These are phyloP conservation scores for Lipomyces yamadae DNA, from an alignment of 805 yeast species.

Conservation along the genomic window DNA sequence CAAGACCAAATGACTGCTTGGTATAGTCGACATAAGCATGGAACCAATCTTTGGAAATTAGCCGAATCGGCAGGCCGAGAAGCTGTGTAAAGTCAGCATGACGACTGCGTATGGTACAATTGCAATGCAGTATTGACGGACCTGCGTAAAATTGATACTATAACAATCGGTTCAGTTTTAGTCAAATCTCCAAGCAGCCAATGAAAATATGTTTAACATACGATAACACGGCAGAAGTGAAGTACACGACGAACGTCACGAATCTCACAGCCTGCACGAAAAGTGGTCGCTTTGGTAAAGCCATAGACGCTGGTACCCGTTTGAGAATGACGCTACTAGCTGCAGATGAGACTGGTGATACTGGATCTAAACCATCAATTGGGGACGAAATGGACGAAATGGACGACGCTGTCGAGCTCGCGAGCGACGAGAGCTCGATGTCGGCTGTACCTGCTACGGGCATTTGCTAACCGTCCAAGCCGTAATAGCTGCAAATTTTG, in stretches of 20 bases:
- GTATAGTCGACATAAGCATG: constrained; percentile 45
- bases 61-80: constrained; percentile 43
- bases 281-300: constrained; percentile 24
- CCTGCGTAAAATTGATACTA: constrained; percentile 35
- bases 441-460: constrained; percentile 15
- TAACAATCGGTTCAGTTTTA: background rate
- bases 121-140: constrained; percentile 1
- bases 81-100: constrained; percentile 19
- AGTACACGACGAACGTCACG: constrained; percentile 24
- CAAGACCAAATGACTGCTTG: constrained; percentile 44
- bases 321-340: constrained; percentile 15
- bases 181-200: background rate
- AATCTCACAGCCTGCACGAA: constrained; percentile 26
- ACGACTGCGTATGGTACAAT: background rate
- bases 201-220: constrained; percentile 9
- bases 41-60: constrained; percentile 39
- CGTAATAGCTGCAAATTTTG: background rate
- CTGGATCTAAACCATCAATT: background rate
- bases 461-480: background rate
- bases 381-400: constrained; percentile 9
- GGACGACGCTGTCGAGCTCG: constrained; percentile 12
- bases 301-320: constrained; percentile 10
- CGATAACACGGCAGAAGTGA: constrained; percentile 32
- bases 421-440: constrained; percentile 21
- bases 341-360: constrained; percentile 1